phyloP scores from a whole-genome alignment of 495 filamentous ascomycete genomes.

The Neurospora sp. region DNA sequence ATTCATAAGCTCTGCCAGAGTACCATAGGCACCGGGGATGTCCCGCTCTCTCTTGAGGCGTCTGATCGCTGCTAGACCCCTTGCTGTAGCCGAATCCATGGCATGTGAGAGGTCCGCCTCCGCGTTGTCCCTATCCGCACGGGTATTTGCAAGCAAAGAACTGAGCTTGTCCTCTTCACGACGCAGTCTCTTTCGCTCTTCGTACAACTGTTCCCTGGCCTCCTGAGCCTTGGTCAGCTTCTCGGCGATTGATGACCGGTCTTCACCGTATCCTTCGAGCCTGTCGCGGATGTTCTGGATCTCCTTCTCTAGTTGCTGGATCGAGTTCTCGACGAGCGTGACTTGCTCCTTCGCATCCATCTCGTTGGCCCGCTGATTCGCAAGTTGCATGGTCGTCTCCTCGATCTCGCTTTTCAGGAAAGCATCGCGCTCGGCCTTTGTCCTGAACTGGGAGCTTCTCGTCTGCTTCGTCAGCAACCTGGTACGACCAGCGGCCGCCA shows the following conservation, averaged over 20 bases:
- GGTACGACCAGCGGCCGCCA: conserved; percentile 64
- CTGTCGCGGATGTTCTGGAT: conserved; percentile 58
- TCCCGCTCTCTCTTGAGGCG: conserved; percentile 65
- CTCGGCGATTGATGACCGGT: conserved; percentile 56
- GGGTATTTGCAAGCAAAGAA: conserved; percentile 63
- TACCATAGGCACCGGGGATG: conserved; percentile 84
- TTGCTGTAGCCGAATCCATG: conserved; percentile 81
- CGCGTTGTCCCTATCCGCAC: conserved; percentile 60
- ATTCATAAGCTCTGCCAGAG: conserved; percentile 78
- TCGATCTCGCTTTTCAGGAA: conserved; percentile 73
- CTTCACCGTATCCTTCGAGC: conserved; percentile 68
- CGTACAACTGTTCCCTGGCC: conserved; percentile 63
- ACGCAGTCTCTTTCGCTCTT: conserved; percentile 85
- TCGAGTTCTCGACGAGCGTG: conserved; percentile 56
- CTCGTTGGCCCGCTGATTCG: conserved; percentile 69
- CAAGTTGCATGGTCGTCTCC: conserved; percentile 63
- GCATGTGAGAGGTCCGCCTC: conserved; percentile 67
- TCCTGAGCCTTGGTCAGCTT: conserved; percentile 73
- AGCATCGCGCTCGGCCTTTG: conserved; percentile 76
- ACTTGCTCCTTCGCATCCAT: conserved; percentile 82
- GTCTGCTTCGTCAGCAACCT: conserved; percentile 91
- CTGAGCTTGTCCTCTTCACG: conserved; percentile 82
- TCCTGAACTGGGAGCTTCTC: conserved; percentile 77
- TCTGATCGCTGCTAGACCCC: conserved; percentile 72
- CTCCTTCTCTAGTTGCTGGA: conserved; percentile 60